Evolutionary conservation across 495 filamentous ascomycete species (phyloP), one percentile per base, ranked within the genome.

Genomic region (Apodospora peruviana): DNA sequence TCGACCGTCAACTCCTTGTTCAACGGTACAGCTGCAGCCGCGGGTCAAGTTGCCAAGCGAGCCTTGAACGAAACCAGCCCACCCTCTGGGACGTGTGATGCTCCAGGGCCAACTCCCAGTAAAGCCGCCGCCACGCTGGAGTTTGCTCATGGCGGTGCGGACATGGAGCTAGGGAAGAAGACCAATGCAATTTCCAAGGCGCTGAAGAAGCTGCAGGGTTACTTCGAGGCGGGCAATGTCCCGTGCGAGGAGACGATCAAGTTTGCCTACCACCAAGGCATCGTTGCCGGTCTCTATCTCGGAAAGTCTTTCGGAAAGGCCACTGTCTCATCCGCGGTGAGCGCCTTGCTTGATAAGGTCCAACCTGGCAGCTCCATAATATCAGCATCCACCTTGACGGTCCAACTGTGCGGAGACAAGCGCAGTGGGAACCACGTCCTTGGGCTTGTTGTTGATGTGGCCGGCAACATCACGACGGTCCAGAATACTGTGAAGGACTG

Each of bases 401-500:
- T 5, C 18, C 37, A 40, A n/a, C 37, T 40, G 9, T 40, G 37
- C 37, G 17, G 37, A 9, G 37, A 40, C 12, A 5, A 19, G 17
- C 8, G 37, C 8, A 9, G 5, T 10, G 9, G 12, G 7, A n/a
- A 9, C 8, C 8, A 40, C 37, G 17, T 18, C 9, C 18, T 40
- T n/a, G 37, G 37, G 5, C 5, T 40, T n/a, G 37, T 18, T 7
- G 18, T 47, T 9, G 22, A 38, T 17, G 32, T 29, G 17, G 24
- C 27, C 14, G 44, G 44, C 3, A 38, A 37, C 21, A 29, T 47
- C 5, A 35, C 44, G 11, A 29, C 44, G 4, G 44, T 47, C 32
- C 44, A 47, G 44, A 47, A 47, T 8, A 14, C 32, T 37, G 44
- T 47, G 2, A 38, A 12, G 9, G 7, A n/a, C 19, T 47, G 44